A percentile compares a stretch with the other conserved stretches of the same genome.
Conservation (phyloP, 2,329 filamentous ascomycete species). For the Nemania sp. region DNA sequence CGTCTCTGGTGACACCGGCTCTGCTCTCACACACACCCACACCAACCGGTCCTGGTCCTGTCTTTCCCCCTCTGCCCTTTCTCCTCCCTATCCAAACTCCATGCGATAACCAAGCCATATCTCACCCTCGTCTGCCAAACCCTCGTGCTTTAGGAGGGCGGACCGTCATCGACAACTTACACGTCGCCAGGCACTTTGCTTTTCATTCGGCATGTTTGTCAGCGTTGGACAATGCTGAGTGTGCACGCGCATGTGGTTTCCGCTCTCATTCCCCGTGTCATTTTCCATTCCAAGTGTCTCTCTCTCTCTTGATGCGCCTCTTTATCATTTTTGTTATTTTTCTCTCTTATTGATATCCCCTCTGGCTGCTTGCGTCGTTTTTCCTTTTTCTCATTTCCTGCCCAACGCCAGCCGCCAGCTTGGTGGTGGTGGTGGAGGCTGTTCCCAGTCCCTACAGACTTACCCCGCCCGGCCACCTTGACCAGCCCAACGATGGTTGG, state of each 20-base stretch:
- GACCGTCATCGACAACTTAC: too few relatives aligned
- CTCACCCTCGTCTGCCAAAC: slow-evolving; percentile 22
- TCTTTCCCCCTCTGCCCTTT: slow-evolving; percentile 11
- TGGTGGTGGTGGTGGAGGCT: slow-evolving; percentile 19
- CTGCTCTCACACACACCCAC: slow-evolving; percentile 12
- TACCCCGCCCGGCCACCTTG: slow-evolving; percentile 21
- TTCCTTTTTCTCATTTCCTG: slow-evolving; percentile 1
- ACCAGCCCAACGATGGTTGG: slow-evolving; percentile 19
- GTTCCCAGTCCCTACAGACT: slow-evolving; percentile 15
- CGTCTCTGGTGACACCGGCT: slow-evolving; percentile 15
- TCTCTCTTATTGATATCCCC: background rate
- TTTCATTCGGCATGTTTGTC: background rate
- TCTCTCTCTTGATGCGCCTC: too few relatives aligned
- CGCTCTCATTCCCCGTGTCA: background rate
- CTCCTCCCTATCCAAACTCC: slow-evolving; percentile 8
- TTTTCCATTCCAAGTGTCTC: background rate
- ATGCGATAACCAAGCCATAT: slow-evolving; percentile 20
- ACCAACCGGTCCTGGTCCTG: slow-evolving; percentile 6
- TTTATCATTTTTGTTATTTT: too few relatives aligned
- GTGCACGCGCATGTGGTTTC: background rate
- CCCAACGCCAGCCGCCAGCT: slow-evolving; percentile 13
- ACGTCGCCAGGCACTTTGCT: too few relatives aligned
- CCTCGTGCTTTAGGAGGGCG: slow-evolving; percentile 20
- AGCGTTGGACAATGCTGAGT: background rate
- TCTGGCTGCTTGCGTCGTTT: background rate